Evolutionary conservation across 768 basidiomycete genomes (phyloP).

Genomic region (Tylopilus rubrobrunneus): DNA sequence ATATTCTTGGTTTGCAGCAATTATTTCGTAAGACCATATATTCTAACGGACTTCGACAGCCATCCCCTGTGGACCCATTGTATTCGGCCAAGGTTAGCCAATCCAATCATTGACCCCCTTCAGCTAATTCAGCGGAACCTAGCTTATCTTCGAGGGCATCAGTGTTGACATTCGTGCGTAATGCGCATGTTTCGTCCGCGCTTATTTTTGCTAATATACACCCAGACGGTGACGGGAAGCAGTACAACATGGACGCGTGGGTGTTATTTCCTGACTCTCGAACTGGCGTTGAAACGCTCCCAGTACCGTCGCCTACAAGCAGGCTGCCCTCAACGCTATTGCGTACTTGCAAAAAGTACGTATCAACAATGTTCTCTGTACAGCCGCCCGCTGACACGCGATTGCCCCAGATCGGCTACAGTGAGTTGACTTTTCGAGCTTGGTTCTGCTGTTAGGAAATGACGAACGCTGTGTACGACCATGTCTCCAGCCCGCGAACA

Average conservation of each 20-base stretch:
- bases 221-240: conserved; percentile 47
- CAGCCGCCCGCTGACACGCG: neutral
- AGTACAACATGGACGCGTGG: conserved; percentile 47
- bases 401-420: conserved; percentile 59
- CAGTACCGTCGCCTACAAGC: conserved; percentile 75
- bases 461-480: neutral
- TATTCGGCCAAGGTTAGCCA: conserved; percentile 59
- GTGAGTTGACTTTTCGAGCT: conserved; percentile 36
- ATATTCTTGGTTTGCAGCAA: conserved; percentile 55
- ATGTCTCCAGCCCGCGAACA: conserved; percentile 63
- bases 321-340: conserved; percentile 74
- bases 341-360: conserved; percentile 64
- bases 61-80: conserved; percentile 69
- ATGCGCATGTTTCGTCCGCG: neutral
- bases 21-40: no score
- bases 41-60: conserved; percentile 35
- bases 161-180: conserved; percentile 63
- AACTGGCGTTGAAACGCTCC: neutral
- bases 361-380: neutral
- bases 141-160: conserved; percentile 74
- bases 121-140: neutral
- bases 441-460: neutral
- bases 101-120: neutral
- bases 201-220: neutral
- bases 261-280: neutral